phyloP scores from a whole-genome alignment of 1,284 basidiomycete genomes.

The Malassezia nana region DNA sequence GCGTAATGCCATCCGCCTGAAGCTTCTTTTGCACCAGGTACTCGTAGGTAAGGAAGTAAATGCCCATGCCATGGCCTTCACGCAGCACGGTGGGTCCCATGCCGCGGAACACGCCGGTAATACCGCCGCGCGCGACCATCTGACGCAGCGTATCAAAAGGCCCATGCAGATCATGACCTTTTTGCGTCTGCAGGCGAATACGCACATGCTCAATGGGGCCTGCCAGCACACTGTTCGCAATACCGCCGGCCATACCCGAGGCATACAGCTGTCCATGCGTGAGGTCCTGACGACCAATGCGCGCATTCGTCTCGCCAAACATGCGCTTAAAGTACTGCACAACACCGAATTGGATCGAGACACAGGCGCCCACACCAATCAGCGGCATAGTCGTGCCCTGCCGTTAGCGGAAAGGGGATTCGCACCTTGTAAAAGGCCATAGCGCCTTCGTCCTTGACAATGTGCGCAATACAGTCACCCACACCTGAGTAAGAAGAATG shows the following conservation, averaged over 20 bases:
- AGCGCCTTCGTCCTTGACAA: slow-evolving; percentile 81
- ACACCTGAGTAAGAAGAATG: slow-evolving; percentile 55
- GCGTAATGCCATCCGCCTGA: slow-evolving; percentile 34
- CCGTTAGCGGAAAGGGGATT: background rate
- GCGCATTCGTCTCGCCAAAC: slow-evolving; percentile 53
- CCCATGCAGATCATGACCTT: slow-evolving; percentile 49
- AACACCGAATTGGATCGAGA: slow-evolving; percentile 91
- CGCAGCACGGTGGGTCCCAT: slow-evolving; percentile 79
- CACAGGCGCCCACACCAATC: slow-evolving; percentile 85
- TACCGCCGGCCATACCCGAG: slow-evolving; percentile 71
- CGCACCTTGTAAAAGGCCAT: slow-evolving; percentile 90
- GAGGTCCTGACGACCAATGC: slow-evolving; percentile 49
- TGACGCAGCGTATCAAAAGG: slow-evolving; percentile 25
- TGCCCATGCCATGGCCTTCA: slow-evolving; percentile 55
- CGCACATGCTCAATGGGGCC: slow-evolving; percentile 95
- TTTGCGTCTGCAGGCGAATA: slow-evolving; percentile 59
- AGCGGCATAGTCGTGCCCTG: slow-evolving; percentile 87
- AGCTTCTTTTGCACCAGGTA: slow-evolving; percentile 75
- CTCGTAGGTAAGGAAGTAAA: slow-evolving; percentile 75
- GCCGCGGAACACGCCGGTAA: slow-evolving; percentile 79
- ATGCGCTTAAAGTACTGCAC: slow-evolving; percentile 80
- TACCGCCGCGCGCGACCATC: slow-evolving; percentile 51
- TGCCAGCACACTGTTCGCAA: slow-evolving; percentile 83
- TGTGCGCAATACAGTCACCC: slow-evolving; percentile 74
- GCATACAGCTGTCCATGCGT: slow-evolving; percentile 61